Conservation (phyloP, 148 eudicot genomes). For the Fagopyrum homotropicum region DNA sequence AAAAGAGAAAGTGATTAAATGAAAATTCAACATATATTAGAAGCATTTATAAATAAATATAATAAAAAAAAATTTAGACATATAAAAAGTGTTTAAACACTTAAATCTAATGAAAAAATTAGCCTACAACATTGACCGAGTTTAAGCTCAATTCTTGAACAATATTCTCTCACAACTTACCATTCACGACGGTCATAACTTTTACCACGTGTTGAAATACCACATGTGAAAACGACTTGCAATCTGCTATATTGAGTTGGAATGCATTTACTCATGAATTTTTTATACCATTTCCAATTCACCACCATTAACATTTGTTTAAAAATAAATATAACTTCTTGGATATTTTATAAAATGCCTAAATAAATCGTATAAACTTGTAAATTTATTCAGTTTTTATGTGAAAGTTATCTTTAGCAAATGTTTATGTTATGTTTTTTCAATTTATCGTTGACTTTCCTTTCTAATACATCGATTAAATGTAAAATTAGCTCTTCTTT, state of each 20-base stretch:
- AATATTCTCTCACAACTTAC: background rate
- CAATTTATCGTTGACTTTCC: background rate
- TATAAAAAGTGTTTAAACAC: too few species aligned
- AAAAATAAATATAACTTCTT: too few species aligned
- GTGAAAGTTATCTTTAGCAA: too few species aligned
- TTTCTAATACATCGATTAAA: background rate
- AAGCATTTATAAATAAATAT: too few species aligned
- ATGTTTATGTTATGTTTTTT: too few species aligned
- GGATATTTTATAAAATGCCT: too few species aligned
- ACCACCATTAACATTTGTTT: background rate
- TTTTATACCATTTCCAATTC: background rate
- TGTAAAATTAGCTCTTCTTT: background rate
- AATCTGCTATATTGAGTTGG: conserved; percentile 1
- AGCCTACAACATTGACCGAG: background rate
- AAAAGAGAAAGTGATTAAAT: too few species aligned
- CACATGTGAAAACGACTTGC: background rate
- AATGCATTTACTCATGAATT: background rate
- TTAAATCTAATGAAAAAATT: background rate
- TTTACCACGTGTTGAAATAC: conserved; percentile 6
- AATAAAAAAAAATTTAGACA: too few species aligned
- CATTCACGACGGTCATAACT: background rate
- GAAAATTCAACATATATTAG: too few species aligned
- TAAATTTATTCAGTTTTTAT: too few species aligned
- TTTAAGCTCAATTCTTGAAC: background rate
- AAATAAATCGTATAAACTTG: too few species aligned